Conservation (phyloP, 805 yeast genomes). For the Yamadazyma sp. region DNA sequence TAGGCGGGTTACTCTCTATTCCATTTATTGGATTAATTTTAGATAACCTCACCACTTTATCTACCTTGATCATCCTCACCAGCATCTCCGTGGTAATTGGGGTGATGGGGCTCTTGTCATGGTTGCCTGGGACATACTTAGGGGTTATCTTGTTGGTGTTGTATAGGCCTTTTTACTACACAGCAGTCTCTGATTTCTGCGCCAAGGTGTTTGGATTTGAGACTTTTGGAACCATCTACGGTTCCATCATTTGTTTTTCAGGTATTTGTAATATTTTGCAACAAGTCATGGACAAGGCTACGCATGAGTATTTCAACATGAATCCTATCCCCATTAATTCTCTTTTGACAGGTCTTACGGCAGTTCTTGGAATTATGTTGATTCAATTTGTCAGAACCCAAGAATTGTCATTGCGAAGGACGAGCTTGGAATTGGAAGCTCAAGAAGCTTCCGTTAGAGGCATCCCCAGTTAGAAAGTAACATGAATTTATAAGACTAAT, state of each 20-base stretch:
- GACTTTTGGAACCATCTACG: constrained; percentile 90
- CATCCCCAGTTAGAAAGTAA: constrained; percentile 36
- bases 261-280: constrained; percentile 80
- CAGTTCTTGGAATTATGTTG: constrained; percentile 48
- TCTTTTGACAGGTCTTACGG: constrained; percentile 53
- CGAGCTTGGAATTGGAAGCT: constrained; percentile 61
- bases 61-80: constrained; percentile 54
- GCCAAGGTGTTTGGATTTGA: constrained; percentile 92
- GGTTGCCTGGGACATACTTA: constrained; percentile 54
- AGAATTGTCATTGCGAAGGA: constrained; percentile 45
- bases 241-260: constrained; percentile 76
- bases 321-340: constrained; percentile 81
- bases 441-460: constrained; percentile 51
- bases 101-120: constrained; percentile 62
- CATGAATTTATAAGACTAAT: neutral
- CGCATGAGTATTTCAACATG: constrained; percentile 65
- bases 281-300: constrained; percentile 62
- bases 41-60: constrained; percentile 68
- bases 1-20: constrained; percentile 84
- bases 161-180: constrained; percentile 89
- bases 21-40: constrained; percentile 82
- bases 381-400: constrained; percentile 45
- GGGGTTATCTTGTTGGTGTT: constrained; percentile 75
- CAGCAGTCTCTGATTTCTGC: constrained; percentile 87
- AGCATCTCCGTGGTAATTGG: constrained; percentile 64